phyloP scores from a whole-genome alignment of 2,329 filamentous ascomycete species.

The Metarhizium anisopliae region DNA sequence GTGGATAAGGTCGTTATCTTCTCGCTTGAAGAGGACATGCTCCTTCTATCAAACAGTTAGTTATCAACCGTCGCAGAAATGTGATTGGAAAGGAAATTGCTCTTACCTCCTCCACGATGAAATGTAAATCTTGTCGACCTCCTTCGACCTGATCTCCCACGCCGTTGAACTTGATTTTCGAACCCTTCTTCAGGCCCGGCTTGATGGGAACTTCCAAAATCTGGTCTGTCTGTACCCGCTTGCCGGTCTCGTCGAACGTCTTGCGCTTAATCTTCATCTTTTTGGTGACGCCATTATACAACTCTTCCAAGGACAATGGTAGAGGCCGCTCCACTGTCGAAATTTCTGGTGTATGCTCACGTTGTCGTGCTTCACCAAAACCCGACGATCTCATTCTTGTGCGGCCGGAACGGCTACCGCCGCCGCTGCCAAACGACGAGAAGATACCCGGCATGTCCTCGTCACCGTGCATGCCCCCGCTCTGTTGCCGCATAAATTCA shows the following conservation, averaged over 20 bases:
- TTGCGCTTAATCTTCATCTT: conserved; percentile 99
- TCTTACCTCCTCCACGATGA: conserved; percentile 86
- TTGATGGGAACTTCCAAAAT: conserved; percentile 94
- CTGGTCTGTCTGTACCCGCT: conserved; percentile 78
- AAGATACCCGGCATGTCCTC: conserved; percentile 45
- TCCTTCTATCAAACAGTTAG: conserved; percentile 54
- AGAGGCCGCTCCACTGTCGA: conserved; percentile 83
- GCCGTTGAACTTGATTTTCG: conserved; percentile 95
- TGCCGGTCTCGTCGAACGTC: conserved; percentile 79
- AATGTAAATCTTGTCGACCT: conserved; percentile 89
- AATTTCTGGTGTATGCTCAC: conserved; percentile 62
- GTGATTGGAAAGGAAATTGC: neutral
- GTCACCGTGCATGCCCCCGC: conserved; percentile 32
- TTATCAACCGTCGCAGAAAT: neutral
- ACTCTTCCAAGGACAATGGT: conserved; percentile 74
- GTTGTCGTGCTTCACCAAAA: conserved; percentile 23
- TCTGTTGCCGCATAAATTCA: conserved; percentile 59
- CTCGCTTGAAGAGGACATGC: conserved; percentile 74
- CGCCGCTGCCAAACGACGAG: conserved; percentile 34
- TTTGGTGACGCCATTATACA: conserved; percentile 81
- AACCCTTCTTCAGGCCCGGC: conserved; percentile 88
- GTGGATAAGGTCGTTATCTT: conserved; percentile 78
- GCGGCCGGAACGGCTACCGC: conserved; percentile 28
- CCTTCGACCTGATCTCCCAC: conserved; percentile 98
- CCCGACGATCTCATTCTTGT: conserved; percentile 32